These are phyloP conservation scores for Pelargonium nanum DNA, from an alignment of 345 rosid genomes.

Conservation along the genomic window DNA sequence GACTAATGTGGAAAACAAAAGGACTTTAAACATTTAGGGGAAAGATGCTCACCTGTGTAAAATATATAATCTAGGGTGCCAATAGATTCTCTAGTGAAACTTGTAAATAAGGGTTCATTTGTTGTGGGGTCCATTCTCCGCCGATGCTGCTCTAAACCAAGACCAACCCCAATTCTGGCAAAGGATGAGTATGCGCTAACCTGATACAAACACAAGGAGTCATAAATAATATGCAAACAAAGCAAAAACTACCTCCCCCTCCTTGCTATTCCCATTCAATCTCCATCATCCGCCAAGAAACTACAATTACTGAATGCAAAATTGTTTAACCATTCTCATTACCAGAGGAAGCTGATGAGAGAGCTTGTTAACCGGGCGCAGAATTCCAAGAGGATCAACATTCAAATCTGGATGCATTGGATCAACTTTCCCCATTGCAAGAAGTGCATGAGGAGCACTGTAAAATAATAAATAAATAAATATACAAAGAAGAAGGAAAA, in stretches of 20 bases:
- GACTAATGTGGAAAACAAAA: not conserved
- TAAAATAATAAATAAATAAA: constrained; percentile 12
- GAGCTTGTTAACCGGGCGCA: constrained; percentile 80
- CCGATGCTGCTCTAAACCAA: constrained; percentile 58
- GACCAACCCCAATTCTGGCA: constrained; percentile 55
- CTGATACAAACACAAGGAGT: constrained; percentile 23
- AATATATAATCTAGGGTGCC: constrained; percentile 94
- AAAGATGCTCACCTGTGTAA: constrained; percentile 56
- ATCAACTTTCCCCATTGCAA: constrained; percentile 91
- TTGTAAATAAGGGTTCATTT: constrained; percentile 90
- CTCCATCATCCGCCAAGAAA: not conserved
- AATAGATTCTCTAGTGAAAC: constrained; percentile 87
- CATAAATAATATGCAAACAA: constrained; percentile 7
- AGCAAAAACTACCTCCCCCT: not conserved
- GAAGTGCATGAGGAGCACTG: constrained; percentile 96
- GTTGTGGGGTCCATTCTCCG: constrained; percentile 79
- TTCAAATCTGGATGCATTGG: constrained; percentile 62
- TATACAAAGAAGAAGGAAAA: not conserved
- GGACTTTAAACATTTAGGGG: not conserved
- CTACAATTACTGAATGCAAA: not conserved
- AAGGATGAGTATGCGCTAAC: constrained; percentile 97
- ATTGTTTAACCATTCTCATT: constrained; percentile 9
- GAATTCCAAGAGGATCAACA: constrained; percentile 75
- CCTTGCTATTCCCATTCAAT: not conserved
- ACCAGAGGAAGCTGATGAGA: constrained; percentile 93